A percentile compares a stretch with the other conserved stretches of the same genome.
Conservation (phyloP, 2,329 filamentous ascomycete species). For the Drechslerella stenobrocha region DNA sequence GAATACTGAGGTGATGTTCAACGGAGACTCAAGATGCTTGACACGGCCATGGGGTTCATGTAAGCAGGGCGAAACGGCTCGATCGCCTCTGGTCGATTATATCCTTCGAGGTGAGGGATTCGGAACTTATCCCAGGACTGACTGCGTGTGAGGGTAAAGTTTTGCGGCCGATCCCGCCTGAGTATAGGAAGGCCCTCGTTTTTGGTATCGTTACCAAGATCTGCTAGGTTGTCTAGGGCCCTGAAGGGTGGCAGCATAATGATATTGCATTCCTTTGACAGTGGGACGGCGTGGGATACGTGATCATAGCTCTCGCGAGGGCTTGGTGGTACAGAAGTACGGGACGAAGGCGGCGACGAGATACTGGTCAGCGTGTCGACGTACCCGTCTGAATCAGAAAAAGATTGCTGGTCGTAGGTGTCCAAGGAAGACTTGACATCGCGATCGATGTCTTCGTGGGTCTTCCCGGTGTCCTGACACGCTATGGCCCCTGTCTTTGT, state of each 20-base stretch:
- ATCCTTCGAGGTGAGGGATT: conserved; percentile 2
- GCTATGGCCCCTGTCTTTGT: conserved; percentile 3
- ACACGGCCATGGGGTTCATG: conserved; percentile 33
- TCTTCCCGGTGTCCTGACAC: conserved; percentile 2
- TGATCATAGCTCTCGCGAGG: conserved; percentile 22
- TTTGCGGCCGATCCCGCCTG: conserved; percentile 9
- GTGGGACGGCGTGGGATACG: conserved; percentile 11
- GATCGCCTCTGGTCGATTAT: background rate
- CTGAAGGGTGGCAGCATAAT: conserved; percentile 25
- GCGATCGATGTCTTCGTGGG: conserved; percentile 7
- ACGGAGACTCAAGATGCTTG: conserved; percentile 23
- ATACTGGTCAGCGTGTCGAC: conserved; percentile 25
- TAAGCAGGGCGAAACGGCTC: conserved; percentile 3
- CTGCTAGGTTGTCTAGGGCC: conserved; percentile 24
- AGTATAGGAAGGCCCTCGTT: conserved; percentile 6
- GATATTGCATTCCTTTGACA: conserved; percentile 11
- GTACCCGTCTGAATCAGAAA: conserved; percentile 37
- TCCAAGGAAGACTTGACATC: conserved; percentile 30
- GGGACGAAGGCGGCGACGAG: conserved; percentile 34
- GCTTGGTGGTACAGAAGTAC: conserved; percentile 38
- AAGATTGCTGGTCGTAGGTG: conserved; percentile 23
- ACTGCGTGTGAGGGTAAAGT: background rate
- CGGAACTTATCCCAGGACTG: background rate
- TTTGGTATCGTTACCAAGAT: conserved; percentile 10
- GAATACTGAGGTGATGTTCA: too few species aligned